Base-by-base conservation (phyloP, 1,284 basidiomycete species). In the Uromyces viciae-fabae region DNA sequence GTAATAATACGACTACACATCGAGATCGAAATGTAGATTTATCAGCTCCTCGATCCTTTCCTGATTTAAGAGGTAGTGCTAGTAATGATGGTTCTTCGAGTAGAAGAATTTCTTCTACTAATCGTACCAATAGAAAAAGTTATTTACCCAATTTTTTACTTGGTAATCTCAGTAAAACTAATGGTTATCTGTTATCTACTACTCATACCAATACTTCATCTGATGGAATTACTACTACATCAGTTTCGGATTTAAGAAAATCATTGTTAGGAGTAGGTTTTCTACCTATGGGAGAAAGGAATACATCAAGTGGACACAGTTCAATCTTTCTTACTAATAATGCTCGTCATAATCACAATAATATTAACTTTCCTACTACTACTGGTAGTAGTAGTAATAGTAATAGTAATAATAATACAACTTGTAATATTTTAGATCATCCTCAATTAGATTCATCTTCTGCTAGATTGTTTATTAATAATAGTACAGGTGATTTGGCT, bases 191-290 rank as follows among this genome's bases (percentile, higher is more conserved):
- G 69, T 28, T 52, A 49, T 33, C 31, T 71, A 28, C 49, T 43
- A 31, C 22, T 25, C 25, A 11, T 71, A 22, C 68, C 68, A 52
- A 71, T 43, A 40, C 46, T 7, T 72, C 69, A 31, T 22, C 69
- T 9, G 19, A 54, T 1, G 46, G 49, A 19, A 72, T 43, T 54
- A 15, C 54, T 3, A 52, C 69, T 42, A 72, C 46, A 1, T 75
- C 73, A 19, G 73, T 75, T n/a, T 75, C 73, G 3, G 73, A 60
- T 43, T 56, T 75, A 11, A 22, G 56, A 5, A 75, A 62, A 7
- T 75, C 73, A 14, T 56, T 75, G 19, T 11, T 75, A 8, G 73
- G 73, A 5, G 33, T 56, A 7, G 73, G 73, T 14, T 72, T 72
- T 33, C 54, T 52, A 11, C 1, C 62, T 22, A 36, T 31, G 5